Conservation (phyloP, 805 yeast genomes). For the Yarrowia sp. region DNA sequence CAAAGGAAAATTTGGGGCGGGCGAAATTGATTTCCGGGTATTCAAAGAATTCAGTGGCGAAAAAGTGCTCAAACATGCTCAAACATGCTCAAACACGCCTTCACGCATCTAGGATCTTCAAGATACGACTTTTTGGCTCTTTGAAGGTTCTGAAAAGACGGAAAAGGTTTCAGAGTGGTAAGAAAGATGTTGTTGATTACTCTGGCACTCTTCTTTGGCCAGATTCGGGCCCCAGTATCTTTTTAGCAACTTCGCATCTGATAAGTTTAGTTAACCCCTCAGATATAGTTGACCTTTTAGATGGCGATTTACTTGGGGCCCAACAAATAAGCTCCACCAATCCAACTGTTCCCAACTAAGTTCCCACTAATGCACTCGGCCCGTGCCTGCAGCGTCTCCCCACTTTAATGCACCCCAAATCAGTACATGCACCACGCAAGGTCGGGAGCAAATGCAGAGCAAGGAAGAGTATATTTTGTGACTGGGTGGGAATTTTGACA, state of each 20-base stretch:
- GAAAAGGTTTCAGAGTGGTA: too few species aligned
- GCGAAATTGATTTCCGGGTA: not conserved
- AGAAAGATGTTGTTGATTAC: too few species aligned
- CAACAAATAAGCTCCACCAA: not conserved
- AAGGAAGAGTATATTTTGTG: not conserved
- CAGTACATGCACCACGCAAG: constrained; percentile 11
- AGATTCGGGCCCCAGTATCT: too few species aligned
- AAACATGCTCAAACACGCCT: too few species aligned
- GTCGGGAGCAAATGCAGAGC: not conserved
- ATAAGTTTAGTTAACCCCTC: not conserved
- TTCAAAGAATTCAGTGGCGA: not conserved
- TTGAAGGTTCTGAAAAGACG: too few species aligned
- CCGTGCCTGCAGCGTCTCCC: constrained; percentile 14
- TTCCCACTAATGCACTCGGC: not conserved
- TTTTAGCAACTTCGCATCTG: too few species aligned
- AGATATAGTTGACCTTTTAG: not conserved
- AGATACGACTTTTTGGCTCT: too few species aligned
- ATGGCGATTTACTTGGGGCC: not conserved
- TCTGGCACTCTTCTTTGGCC: too few species aligned
- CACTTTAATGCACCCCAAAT: constrained; percentile 4
- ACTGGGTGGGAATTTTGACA: not conserved
- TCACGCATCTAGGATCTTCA: too few species aligned
- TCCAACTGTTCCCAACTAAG: not conserved
- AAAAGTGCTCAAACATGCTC: not conserved
- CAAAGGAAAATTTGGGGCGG: not conserved